A percentile compares a stretch with the other conserved stretches of the same genome.
phyloP scores from a whole-genome alignment of 768 basidiomycete genomes.

The Strobilomyces dryophilus region DNA sequence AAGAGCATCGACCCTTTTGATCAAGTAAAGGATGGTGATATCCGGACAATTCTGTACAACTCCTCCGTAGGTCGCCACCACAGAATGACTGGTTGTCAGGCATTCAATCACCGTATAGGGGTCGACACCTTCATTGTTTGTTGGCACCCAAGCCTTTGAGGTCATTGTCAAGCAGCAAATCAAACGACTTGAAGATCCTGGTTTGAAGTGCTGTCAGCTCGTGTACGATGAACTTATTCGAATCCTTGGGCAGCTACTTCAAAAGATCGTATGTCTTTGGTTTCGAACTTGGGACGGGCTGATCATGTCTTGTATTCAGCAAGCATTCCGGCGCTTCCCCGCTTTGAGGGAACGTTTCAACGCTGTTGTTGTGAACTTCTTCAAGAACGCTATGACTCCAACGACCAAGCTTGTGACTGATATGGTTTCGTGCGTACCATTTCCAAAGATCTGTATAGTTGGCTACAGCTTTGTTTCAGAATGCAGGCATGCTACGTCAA shows the following conservation, averaged over 20 bases:
- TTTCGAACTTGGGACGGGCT: not conserved
- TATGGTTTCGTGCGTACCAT: constrained; percentile 73
- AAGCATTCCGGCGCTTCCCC: constrained; percentile 95
- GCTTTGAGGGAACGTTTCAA: constrained; percentile 97
- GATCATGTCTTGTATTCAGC: constrained; percentile 41
- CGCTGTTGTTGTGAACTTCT: constrained; percentile 92
- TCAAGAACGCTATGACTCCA: constrained; percentile 90
- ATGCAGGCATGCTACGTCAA: constrained; percentile 99
- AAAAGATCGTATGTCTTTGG: constrained; percentile 69
- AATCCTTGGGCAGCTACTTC: constrained; percentile 87
- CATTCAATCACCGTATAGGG: constrained; percentile 46
- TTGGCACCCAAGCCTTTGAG: constrained; percentile 96
- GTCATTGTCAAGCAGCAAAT: constrained; percentile 99
- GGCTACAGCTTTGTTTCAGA: constrained; percentile 33
- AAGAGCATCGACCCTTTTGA: constrained; percentile 97
- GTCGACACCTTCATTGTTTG: constrained; percentile 93
- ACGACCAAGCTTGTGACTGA: constrained; percentile 94
- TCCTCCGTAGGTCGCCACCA: constrained; percentile 71
- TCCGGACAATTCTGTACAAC: constrained; percentile 93
- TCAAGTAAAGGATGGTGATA: constrained; percentile 98
- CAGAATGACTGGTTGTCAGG: not conserved
- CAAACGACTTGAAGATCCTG: constrained; percentile 91
- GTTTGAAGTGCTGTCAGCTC: constrained; percentile 89
- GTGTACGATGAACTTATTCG: constrained; percentile 98
- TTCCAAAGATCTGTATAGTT: not conserved